These are phyloP conservation scores for Neurospora intermedia DNA, from an alignment of 495 filamentous ascomycete species.

Conservation along the genomic window DNA sequence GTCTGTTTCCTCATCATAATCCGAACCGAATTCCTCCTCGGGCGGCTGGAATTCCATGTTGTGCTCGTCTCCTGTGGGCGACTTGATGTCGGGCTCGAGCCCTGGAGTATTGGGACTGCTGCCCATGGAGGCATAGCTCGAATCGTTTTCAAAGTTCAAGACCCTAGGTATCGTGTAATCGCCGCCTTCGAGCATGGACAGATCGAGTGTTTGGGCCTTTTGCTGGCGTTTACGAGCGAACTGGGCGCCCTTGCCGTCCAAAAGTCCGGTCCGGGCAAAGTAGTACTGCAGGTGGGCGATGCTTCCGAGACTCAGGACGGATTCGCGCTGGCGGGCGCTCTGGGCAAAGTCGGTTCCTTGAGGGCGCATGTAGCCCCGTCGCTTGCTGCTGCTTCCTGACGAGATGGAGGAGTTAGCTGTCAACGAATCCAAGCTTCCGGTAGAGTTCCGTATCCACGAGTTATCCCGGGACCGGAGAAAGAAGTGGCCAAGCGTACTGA, in stretches of 20 bases:
- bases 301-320: conserved; percentile 88
- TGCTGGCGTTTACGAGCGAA: conserved; percentile 59
- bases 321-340: conserved; percentile 80
- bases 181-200: conserved; percentile 31
- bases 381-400: conserved; percentile 38
- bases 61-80: conserved; percentile 44
- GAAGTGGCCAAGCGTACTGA: conserved; percentile 32
- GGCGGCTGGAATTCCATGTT: conserved; percentile 27
- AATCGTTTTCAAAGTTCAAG: conserved; percentile 36
- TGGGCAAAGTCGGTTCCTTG: conserved; percentile 84
- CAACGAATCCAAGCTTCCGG: conserved; percentile 28
- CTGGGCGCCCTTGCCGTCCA: conserved; percentile 89
- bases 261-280: conserved; percentile 84
- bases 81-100: conserved; percentile 37
- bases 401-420: conserved; percentile 6
- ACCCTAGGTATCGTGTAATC: conserved; percentile 29
- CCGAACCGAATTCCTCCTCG: conserved; percentile 46
- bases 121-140: conserved; percentile 45
- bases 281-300: conserved; percentile 98
- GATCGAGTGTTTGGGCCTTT: conserved; percentile 33
- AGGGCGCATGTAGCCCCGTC: conserved; percentile 82
- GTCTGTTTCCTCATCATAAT: conserved; percentile 49
- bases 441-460: conserved; percentile 21
- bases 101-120: conserved; percentile 41
- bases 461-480: conserved; percentile 31